phyloP scores from a whole-genome alignment of 495 filamentous ascomycete species.

The Neurospora sp. region DNA sequence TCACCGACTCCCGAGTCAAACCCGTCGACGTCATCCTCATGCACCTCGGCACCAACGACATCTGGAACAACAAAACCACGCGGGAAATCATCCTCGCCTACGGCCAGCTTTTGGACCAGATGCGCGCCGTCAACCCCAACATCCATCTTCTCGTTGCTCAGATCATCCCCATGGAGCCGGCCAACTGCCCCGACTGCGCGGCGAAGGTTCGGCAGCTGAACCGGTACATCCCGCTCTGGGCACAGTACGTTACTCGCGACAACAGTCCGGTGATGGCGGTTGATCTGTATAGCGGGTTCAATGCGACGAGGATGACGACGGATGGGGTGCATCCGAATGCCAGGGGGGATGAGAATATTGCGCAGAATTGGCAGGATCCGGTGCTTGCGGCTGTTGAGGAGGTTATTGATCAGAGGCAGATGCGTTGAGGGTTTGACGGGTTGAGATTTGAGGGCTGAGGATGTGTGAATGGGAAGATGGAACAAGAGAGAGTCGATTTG shows the following conservation, averaged over 20 bases:
- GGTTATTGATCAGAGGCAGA: not conserved
- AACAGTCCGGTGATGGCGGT: slow-evolving; percentile 17
- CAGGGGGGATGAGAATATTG: slow-evolving; percentile 29
- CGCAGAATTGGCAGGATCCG: slow-evolving; percentile 24
- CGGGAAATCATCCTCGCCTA: slow-evolving; percentile 28
- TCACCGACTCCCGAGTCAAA: slow-evolving; percentile 20
- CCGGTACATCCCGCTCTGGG: slow-evolving; percentile 31
- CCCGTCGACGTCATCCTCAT: slow-evolving; percentile 29
- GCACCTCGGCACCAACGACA: slow-evolving; percentile 41
- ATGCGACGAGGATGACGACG: slow-evolving; percentile 18
- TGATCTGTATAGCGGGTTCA: slow-evolving; percentile 35
- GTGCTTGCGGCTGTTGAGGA: slow-evolving; percentile 6
- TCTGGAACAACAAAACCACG: slow-evolving; percentile 24
- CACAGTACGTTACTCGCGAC: slow-evolving; percentile 1
- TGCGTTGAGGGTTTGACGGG: not conserved
- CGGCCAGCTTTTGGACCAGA: slow-evolving; percentile 26
- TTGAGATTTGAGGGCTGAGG: not conserved
- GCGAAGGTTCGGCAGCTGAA: slow-evolving; percentile 25
- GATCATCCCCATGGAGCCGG: slow-evolving; percentile 35
- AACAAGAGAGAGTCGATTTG: not conserved
- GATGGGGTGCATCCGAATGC: slow-evolving; percentile 39
- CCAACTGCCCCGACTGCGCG: slow-evolving; percentile 20
- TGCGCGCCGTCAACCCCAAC: slow-evolving; percentile 30
- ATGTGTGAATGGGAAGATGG: not conserved
- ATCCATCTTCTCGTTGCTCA: slow-evolving; percentile 37